Conservation (phyloP, 768 basidiomycete genomes). For the Paxillus rubicundulus region DNA sequence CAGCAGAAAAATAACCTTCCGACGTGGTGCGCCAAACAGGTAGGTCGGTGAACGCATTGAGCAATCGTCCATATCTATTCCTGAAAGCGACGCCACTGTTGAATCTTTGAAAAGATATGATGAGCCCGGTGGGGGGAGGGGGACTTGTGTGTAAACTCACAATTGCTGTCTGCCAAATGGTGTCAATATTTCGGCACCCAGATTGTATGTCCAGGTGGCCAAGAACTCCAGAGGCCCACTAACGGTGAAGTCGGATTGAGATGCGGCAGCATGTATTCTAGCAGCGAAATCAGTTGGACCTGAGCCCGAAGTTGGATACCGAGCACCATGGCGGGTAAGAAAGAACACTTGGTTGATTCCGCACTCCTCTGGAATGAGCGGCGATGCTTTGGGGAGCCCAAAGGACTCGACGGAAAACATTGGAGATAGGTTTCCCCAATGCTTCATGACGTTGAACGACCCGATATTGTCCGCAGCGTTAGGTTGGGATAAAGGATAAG, state of each 20-base stretch:
- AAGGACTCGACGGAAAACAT: conserved; percentile 51
- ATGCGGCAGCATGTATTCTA: conserved; percentile 21
- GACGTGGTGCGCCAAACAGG: conserved; percentile 52
- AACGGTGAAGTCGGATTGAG: conserved; percentile 29
- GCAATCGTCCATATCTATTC: conserved; percentile 45
- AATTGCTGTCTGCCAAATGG: conserved; percentile 47
- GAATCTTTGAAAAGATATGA: conserved; percentile 22
- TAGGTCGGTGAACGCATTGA: conserved; percentile 40
- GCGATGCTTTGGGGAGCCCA: conserved; percentile 48
- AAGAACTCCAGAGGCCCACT: conserved; percentile 41
- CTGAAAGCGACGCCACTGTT: conserved; percentile 45
- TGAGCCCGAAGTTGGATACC: conserved; percentile 38
- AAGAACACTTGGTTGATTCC: conserved; percentile 43
- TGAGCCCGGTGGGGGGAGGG: neutral
- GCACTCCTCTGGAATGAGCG: conserved; percentile 46
- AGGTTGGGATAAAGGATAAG: conserved; percentile 44
- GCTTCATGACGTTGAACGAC: conserved; percentile 44
- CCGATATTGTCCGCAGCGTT: conserved; percentile 32
- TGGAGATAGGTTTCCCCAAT: conserved; percentile 50
- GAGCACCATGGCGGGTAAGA: conserved; percentile 41
- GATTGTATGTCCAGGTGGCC: conserved; percentile 45
- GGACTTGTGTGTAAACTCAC: conserved; percentile 2
- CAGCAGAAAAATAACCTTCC: conserved; percentile 28
- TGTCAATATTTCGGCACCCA: conserved; percentile 46
- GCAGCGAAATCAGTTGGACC: conserved; percentile 29